Percentiles rank a stretch among this genome's conserved stretches.
phyloP scores from a whole-genome alignment of 441 rosid species.

The Breynia disticha region DNA sequence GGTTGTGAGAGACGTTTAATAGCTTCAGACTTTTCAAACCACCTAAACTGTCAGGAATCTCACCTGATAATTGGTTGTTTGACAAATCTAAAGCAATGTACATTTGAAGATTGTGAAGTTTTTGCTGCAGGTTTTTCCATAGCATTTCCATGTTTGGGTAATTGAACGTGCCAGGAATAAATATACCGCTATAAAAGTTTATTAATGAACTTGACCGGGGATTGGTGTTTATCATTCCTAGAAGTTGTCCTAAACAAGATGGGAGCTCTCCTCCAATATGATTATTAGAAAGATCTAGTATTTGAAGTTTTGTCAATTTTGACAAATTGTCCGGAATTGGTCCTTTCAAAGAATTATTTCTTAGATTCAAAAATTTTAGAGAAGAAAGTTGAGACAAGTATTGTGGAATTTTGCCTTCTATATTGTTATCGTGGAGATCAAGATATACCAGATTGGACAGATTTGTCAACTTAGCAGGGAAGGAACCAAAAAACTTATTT shows the following conservation, averaged over 20 bases:
- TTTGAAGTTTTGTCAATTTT: background rate
- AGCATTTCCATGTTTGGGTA: constrained; percentile 16
- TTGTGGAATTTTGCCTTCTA: background rate
- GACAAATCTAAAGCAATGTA: constrained; percentile 27
- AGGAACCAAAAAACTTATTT: background rate
- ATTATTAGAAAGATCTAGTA: background rate
- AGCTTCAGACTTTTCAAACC: constrained; percentile 21
- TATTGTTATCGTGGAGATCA: background rate
- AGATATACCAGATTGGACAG: background rate
- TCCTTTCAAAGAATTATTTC: background rate
- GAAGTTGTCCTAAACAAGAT: constrained; percentile 23
- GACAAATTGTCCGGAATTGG: background rate
- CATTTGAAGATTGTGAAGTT: constrained; percentile 12
- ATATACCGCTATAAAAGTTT: too few relatives aligned
- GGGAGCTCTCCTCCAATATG: background rate
- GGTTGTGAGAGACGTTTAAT: constrained; percentile 26
- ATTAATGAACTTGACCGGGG: background rate
- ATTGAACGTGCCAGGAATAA: background rate
- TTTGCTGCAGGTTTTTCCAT: constrained; percentile 29
- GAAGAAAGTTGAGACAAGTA: background rate
- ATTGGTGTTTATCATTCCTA: constrained; percentile 14
- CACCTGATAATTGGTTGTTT: constrained; percentile 25
- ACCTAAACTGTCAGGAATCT: constrained; percentile 25
- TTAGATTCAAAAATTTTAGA: background rate
- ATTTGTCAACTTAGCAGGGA: background rate